Percentiles rank a stretch among this genome's conserved stretches.
Conservation (phyloP, 345 rosid species). For the Sisymbrium irio region DNA sequence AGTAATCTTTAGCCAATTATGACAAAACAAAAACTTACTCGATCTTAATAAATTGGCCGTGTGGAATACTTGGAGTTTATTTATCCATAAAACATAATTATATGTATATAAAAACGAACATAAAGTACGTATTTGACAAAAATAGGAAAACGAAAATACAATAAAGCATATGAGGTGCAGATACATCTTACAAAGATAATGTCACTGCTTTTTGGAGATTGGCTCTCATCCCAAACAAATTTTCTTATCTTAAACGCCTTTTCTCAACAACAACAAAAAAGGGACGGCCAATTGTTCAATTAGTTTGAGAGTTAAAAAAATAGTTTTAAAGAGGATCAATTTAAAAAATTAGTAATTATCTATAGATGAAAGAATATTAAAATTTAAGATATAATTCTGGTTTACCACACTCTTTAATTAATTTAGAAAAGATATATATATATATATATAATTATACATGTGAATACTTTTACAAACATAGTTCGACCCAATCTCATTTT, state of each 20-base stretch:
- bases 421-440: background rate
- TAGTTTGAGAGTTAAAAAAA: background rate
- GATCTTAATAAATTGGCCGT: background rate
- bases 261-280: background rate
- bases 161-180: constrained; percentile 31
- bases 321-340: background rate
- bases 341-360: background rate
- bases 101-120: too few relatives aligned
- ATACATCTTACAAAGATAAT: constrained; percentile 33
- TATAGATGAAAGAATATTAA: background rate
- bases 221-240: constrained; percentile 38
- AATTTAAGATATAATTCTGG: background rate
- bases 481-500: too few relatives aligned
- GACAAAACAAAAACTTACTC: constrained; percentile 27
- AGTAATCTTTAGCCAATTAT: constrained; percentile 9
- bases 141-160: background rate
- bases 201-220: constrained; percentile 34
- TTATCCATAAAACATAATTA: background rate
- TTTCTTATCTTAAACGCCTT: constrained; percentile 26
- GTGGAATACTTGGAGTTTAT: background rate
- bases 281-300: background rate
- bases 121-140: constrained; percentile 12
- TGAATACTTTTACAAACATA: background rate
- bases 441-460: background rate
- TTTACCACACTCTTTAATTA: background rate